A percentile compares a stretch with the other conserved stretches of the same genome.
Evolutionary conservation across 345 rosid species (phyloP).

Genomic region (Excoecaria cochinchinensis): DNA sequence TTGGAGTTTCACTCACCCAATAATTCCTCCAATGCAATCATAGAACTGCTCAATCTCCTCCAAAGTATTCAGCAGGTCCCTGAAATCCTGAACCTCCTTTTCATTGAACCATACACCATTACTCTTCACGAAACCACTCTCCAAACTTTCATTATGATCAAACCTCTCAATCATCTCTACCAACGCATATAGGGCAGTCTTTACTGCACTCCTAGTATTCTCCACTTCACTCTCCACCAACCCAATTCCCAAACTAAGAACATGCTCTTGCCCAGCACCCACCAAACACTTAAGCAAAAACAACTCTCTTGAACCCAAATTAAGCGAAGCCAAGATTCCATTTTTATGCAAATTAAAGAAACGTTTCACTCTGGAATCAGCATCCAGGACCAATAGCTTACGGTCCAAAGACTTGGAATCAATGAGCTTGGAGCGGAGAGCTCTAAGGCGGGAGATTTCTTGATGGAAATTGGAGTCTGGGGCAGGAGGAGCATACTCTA

Average conservation of each 20-base stretch:
- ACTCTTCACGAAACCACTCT: conserved; percentile 27
- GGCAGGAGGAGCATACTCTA: conserved; percentile 60
- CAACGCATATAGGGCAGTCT: conserved; percentile 64
- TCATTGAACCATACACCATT: conserved; percentile 32
- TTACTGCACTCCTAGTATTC: conserved; percentile 49
- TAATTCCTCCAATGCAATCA: conserved; percentile 89
- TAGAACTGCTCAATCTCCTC: conserved; percentile 71
- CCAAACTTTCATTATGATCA: conserved; percentile 37
- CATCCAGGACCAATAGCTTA: conserved; percentile 44
- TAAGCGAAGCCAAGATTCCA: conserved; percentile 35
- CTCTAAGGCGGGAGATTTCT: conserved; percentile 65
- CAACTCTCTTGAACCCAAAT: conserved; percentile 47
- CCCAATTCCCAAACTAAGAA: conserved; percentile 42
- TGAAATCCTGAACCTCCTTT: conserved; percentile 48
- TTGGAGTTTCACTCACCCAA: conserved; percentile 49
- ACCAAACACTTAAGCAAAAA: conserved; percentile 69
- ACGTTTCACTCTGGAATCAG: conserved; percentile 52
- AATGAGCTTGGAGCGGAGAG: conserved; percentile 53
- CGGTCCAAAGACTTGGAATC: conserved; percentile 28
- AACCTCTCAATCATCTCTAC: conserved; percentile 76
- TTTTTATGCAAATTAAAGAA: conserved; percentile 37
- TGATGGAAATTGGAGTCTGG: conserved; percentile 63
- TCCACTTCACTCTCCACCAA: conserved; percentile 30
- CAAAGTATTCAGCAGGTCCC: conserved; percentile 48
- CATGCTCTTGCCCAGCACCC: conserved; percentile 86